Base-by-base conservation (phyloP, 768 basidiomycete genomes). In the Neoboletus subvelutipes region DNA sequence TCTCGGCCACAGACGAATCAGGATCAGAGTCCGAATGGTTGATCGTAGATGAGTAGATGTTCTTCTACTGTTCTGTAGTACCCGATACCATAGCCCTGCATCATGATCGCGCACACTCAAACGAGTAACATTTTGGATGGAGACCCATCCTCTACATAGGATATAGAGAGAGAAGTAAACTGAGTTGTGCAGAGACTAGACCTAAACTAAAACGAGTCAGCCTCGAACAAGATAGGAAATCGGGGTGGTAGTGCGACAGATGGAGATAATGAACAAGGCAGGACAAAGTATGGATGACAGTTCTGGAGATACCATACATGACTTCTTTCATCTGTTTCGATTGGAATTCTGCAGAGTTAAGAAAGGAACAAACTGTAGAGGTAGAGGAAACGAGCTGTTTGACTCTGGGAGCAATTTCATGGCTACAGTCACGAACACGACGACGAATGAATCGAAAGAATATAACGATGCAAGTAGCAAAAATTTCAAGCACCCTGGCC, bases 1-100 rank as follows among this genome's bases (percentile, higher is more conserved):
- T 88, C 85, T 82, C 89, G 80, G 71, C 75, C 78, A 72, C 78
- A 76, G 81, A 85, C 82, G 81, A 78, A 72, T 72, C 75, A 81
- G 85, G 86, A 85, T 85, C 83, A 83, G 90, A 92, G 84, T 71
- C 91, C 88, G 91, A 94, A 92, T 93, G 92, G 90, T 67, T 93
- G 67, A 86, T 92, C 28, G 78, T 92, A 31, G 79, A 83, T 57
- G 79, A 82, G 59, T 71, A 71, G 60, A 61, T 28, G 22, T 47
- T 37, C 17, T 50, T 13, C 49, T 51, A 33, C n/a, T 55, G 26
- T 18, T 50, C 37, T 41, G 50, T 55, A 62, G 40, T 62, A 68
- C 59, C 50, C 65, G 40, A 64, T 53, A 58, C 46, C 56, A 72
- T 71, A 69, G 60, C 63, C 63, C 47, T 47, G 10, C 49, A 50